These are phyloP conservation scores for Elongisporangium prolatum DNA, from an alignment of 352 stramenopile genomes.

Conservation along the genomic window DNA sequence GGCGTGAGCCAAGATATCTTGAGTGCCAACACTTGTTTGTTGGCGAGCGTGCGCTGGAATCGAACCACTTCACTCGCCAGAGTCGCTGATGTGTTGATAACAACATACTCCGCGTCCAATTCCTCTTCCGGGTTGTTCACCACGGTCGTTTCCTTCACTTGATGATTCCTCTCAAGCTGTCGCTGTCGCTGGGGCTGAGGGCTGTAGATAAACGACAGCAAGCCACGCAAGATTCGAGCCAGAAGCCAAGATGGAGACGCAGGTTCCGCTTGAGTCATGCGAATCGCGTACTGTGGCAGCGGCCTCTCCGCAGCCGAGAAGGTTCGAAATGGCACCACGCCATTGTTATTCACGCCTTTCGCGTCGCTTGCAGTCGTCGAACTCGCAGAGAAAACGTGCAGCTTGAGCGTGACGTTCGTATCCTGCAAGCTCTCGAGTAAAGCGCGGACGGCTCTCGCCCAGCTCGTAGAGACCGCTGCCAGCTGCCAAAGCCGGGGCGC, in stretches of 20 bases:
- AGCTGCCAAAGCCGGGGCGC: constrained; percentile 1
- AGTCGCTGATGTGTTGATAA: not conserved
- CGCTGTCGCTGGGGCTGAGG: not conserved
- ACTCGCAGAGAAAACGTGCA: not conserved
- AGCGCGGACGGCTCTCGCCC: constrained; percentile 5
- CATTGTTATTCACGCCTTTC: not conserved
- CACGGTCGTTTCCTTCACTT: not conserved
- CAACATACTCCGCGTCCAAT: not conserved
- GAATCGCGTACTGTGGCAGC: not conserved
- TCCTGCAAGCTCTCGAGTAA: not conserved
- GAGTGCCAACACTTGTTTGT: constrained; percentile 4
- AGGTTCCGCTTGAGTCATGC: not conserved
- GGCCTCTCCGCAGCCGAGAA: not conserved
- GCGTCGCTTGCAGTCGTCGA: not conserved
- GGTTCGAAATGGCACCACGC: not conserved
- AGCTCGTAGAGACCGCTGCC: constrained; percentile 8
- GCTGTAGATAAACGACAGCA: not conserved
- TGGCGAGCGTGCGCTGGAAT: not conserved
- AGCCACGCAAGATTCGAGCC: not conserved
- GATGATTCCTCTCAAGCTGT: not conserved
- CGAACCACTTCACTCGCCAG: not conserved
- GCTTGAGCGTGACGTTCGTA: not conserved
- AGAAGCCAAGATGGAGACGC: not conserved
- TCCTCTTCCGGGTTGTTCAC: constrained; percentile 9
- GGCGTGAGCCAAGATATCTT: constrained; percentile 5